Percentiles rank a stretch among this genome's conserved stretches.
Conservation (phyloP, 163 green algal species). For the Chloromonas sp. region DNA sequence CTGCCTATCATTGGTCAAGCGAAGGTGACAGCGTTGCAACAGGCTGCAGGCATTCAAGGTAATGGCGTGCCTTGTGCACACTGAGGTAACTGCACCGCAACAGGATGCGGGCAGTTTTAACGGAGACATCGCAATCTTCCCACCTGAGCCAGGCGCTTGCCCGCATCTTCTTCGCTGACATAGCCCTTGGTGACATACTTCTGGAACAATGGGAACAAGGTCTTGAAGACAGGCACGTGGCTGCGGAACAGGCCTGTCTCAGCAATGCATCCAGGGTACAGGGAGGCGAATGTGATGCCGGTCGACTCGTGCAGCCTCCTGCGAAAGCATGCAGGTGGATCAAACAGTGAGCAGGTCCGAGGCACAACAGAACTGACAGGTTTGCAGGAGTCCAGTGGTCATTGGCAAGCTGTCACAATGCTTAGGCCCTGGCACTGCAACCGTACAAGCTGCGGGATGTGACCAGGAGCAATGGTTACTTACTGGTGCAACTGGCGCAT, state of each 20-base stretch:
- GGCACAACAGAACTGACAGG: too few species aligned
- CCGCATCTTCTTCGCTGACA: constrained; percentile 85
- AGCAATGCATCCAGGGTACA: constrained; percentile 96
- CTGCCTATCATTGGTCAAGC: too few species aligned
- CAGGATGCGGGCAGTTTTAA: too few species aligned
- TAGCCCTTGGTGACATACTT: constrained; percentile 94
- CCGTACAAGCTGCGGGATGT: too few species aligned
- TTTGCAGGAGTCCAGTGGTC: too few species aligned
- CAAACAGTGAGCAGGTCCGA: too few species aligned
- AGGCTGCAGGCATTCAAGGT: too few species aligned
- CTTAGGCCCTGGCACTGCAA: too few species aligned
- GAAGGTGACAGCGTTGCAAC: too few species aligned
- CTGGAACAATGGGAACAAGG: constrained; percentile 90
- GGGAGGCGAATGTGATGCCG: constrained; percentile 79
- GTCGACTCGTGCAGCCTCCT: constrained; percentile 67
- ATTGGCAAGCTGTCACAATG: too few species aligned
- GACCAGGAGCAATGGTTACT: not conserved
- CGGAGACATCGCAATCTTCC: not conserved
- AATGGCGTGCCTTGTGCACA: too few species aligned
- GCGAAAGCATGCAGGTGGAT: not conserved
- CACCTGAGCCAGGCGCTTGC: constrained; percentile 72
- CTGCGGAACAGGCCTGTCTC: constrained; percentile 91
- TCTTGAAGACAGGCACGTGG: constrained; percentile 75
- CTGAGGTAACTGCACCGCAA: too few species aligned
- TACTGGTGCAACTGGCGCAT: constrained; percentile 80